Evolutionary conservation across 1,139 yeast species (phyloP).

Genomic region (Taphrina confusa): DNA sequence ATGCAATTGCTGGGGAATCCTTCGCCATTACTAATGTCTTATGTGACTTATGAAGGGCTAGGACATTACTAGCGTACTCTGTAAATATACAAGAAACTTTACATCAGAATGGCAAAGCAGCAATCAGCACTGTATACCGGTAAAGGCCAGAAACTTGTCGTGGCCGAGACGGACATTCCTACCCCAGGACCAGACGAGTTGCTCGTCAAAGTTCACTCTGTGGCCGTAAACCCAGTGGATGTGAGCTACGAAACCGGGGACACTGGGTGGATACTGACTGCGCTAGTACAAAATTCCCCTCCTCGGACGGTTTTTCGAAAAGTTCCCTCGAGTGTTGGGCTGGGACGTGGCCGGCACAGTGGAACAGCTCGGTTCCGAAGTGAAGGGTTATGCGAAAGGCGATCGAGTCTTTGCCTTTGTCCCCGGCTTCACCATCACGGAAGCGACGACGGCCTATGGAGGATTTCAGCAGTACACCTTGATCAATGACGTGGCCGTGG

Average conservation of each 20-base stretch:
- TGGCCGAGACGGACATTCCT: conserved; percentile 3
- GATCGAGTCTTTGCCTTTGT: conserved; percentile 48
- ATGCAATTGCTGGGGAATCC: no score
- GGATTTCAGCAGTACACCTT: conserved; percentile 60
- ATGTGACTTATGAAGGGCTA: no score
- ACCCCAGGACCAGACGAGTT: conserved; percentile 42
- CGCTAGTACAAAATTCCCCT: conserved; percentile 3
- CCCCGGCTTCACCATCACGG: conserved; percentile 47
- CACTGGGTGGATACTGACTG: not conserved
- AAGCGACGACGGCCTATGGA: conserved; percentile 43
- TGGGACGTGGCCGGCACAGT: conserved; percentile 58
- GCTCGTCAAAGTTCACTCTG: conserved; percentile 6
- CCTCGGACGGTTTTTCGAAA: not conserved
- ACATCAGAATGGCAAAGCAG: not conserved
- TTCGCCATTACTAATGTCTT: no score
- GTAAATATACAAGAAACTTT: no score
- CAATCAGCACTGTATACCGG: not conserved
- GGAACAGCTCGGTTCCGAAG: conserved; percentile 47
- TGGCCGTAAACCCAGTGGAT: conserved; percentile 27
- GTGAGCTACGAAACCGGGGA: not conserved
- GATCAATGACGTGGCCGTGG: conserved; percentile 41
- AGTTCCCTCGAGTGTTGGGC: conserved; percentile 44
- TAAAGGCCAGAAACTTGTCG: conserved; percentile 5
- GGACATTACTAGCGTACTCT: no score
- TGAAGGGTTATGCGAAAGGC: conserved; percentile 53